These are phyloP conservation scores for Phytophthora sp. DNA, from an alignment of 352 stramenopile species.

Conservation along the genomic window DNA sequence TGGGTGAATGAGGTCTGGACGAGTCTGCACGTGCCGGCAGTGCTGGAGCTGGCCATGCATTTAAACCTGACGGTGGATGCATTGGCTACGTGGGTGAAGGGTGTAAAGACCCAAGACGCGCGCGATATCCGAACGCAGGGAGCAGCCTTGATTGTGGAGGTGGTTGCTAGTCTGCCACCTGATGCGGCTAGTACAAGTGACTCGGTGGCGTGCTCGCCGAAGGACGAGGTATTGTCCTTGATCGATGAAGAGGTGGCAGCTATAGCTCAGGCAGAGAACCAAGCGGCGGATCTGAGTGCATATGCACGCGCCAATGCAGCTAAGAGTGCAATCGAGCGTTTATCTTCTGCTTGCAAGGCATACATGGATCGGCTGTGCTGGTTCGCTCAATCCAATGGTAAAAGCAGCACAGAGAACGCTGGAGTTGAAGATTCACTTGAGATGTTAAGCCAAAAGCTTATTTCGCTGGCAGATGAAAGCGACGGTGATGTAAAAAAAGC, in stretches of 20 bases:
- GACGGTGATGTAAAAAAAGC: constrained; percentile 27
- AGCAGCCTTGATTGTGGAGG: constrained; percentile 14
- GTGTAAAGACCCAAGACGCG: constrained; percentile 14
- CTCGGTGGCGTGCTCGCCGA: constrained; percentile 14
- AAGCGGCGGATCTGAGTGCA: constrained; percentile 21
- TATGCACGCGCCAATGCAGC: constrained; percentile 43
- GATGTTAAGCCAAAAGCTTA: constrained; percentile 30
- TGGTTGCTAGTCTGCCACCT: constrained; percentile 31
- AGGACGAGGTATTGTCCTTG: constrained; percentile 19
- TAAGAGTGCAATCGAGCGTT: constrained; percentile 44
- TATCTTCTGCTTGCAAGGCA: constrained; percentile 44
- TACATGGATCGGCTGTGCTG: constrained; percentile 51
- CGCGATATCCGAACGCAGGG: constrained; percentile 22
- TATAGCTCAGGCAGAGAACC: constrained; percentile 24
- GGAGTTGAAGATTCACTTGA: constrained; percentile 31
- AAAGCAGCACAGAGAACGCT: constrained; percentile 18
- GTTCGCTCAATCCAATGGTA: constrained; percentile 21
- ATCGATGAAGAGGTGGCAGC: constrained; percentile 31
- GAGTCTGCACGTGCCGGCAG: constrained; percentile 31
- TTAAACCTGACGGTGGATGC: constrained; percentile 49
- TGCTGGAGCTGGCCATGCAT: constrained; percentile 40
- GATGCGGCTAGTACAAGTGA: constrained; percentile 22
- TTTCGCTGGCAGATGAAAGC: constrained; percentile 14
- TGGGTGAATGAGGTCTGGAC: constrained; percentile 41
- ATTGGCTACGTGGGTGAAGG: constrained; percentile 42